Conservation (phyloP, 805 yeast species). For the Danielia oregonensis region DNA sequence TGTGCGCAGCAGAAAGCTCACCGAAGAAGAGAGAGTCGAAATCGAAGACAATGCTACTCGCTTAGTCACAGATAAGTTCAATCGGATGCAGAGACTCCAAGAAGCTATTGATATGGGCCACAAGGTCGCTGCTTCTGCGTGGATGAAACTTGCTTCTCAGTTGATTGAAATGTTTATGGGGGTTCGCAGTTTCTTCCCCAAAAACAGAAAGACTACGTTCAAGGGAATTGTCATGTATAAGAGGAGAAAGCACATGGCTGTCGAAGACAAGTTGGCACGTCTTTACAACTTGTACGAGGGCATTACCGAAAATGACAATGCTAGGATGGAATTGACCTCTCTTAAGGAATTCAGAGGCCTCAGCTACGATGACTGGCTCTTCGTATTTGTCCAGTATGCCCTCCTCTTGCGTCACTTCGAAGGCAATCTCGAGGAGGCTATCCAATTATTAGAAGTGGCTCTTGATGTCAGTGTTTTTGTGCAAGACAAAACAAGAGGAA, state of each 20-base stretch:
- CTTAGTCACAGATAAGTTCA: constrained; percentile 54
- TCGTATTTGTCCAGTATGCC: constrained; percentile 75
- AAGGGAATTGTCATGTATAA: constrained; percentile 64
- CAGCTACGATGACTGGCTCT: constrained; percentile 78
- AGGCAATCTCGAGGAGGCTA: constrained; percentile 55
- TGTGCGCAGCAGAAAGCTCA: constrained; percentile 16
- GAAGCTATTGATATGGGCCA: constrained; percentile 36
- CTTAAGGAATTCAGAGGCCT: constrained; percentile 69
- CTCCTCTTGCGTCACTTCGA: constrained; percentile 60
- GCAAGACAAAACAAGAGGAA: constrained; percentile 57
- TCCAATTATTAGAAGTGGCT: constrained; percentile 63
- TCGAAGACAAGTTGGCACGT: constrained; percentile 72
- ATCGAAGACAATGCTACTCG: constrained; percentile 56
- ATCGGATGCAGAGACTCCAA: constrained; percentile 50
- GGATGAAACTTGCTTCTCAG: constrained; percentile 83
- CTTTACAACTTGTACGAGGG: constrained; percentile 64
- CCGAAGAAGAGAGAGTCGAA: constrained; percentile 47
- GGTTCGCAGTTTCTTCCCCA: constrained; percentile 73
- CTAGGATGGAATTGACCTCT: constrained; percentile 41
- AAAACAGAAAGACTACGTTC: constrained; percentile 67
- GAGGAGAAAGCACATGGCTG: constrained; percentile 55
- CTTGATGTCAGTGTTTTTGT: constrained; percentile 74
- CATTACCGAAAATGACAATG: constrained; percentile 28
- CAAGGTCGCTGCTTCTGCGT: constrained; percentile 61
- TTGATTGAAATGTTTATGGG: constrained; percentile 78